Conservation (phyloP, 805 yeast genomes). For the Kodamaea neixiangensis region DNA sequence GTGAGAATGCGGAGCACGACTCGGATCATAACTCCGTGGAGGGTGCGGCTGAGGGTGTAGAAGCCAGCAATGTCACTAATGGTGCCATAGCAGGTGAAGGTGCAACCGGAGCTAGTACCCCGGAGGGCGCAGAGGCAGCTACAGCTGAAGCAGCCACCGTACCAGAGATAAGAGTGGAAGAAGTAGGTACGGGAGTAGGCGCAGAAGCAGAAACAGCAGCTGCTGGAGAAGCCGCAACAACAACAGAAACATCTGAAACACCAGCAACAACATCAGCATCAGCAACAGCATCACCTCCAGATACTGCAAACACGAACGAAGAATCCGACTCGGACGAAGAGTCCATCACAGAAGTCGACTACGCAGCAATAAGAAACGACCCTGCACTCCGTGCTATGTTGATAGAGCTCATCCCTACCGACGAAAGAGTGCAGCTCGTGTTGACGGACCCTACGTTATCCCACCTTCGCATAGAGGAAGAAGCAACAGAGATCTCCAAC, state of each 20-base stretch:
- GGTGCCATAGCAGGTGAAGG: not conserved
- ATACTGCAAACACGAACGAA: not conserved
- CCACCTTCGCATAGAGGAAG: slow-evolving; percentile 44
- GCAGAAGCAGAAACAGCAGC: not conserved
- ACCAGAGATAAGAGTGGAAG: not conserved
- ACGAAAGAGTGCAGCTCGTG: slow-evolving; percentile 45
- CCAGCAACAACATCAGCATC: not conserved
- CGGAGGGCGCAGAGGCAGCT: not conserved
- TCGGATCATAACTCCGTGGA: not conserved
- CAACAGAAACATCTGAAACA: not conserved
- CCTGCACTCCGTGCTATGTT: slow-evolving; percentile 38
- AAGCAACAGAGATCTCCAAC: slow-evolving; percentile 43
- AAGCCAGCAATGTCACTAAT: not conserved
- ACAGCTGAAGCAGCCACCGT: not conserved
- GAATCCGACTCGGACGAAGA: not conserved
- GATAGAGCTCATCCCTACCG: slow-evolving; percentile 42
- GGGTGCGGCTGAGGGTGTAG: slow-evolving; percentile 4
- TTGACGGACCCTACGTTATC: slow-evolving; percentile 32
- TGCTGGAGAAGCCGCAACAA: not conserved
- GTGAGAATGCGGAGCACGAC: slow-evolving; percentile 9
- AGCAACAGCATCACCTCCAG: not conserved
- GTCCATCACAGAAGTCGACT: slow-evolving; percentile 1
- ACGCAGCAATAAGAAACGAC: slow-evolving; percentile 29
- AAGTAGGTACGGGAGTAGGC: not conserved
- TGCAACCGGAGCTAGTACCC: not conserved